Evolutionary conservation across 192 early-diverging fungal species (phyloP), one percentile per base, ranked within the genome.

Genomic region (Globomyces pollinis-pini): DNA sequence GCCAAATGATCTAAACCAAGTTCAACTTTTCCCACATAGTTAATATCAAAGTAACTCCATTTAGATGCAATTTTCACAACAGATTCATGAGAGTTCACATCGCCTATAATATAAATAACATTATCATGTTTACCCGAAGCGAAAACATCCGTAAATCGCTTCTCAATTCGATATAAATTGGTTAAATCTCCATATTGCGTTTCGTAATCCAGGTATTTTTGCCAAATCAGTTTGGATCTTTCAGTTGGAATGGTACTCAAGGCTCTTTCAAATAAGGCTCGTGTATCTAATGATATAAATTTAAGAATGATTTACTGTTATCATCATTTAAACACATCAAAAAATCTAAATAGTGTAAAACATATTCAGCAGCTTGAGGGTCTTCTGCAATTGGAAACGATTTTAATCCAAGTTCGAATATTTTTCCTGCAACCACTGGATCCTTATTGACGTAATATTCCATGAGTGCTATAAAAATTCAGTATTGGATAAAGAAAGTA

Each of bases 391-490:
- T 61, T 12, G 38, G 52, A 72, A 91, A 91, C 1, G 64, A 57
- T 65, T 94, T 95, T 54, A 90, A 68, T 21, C 88, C 91, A n/a
- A 88, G 61, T 64, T 91, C 89, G 71, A 98, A 95, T 34, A 98
- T 85, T 55, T 87, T 88, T 30, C 87, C 89, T 0, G 93, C 94
- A 50, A 95, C 78, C 1, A 56, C 65, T 0, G 84, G 66, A 57
- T 92, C 88, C 73, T 94, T 95, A 44, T 81, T 90, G 54, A 86
- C 81, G 63, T 94, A 86, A 66, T 90, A 91, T 69, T 98, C 94
- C 89, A 95, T 89, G 33, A 91, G 61, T 8, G 93, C 94, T n/a
- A n/a, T n/a, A n/a, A n/a, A n/a, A n/a, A n/a, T n/a, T n/a, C n/a
- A n/a, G n/a, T n/a, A n/a, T n/a, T n/a, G n/a, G n/a, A n/a, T n/a